These are phyloP conservation scores for Epichloe brachyelytri DNA, from an alignment of 2,329 filamentous ascomycete genomes.

Conservation along the genomic window DNA sequence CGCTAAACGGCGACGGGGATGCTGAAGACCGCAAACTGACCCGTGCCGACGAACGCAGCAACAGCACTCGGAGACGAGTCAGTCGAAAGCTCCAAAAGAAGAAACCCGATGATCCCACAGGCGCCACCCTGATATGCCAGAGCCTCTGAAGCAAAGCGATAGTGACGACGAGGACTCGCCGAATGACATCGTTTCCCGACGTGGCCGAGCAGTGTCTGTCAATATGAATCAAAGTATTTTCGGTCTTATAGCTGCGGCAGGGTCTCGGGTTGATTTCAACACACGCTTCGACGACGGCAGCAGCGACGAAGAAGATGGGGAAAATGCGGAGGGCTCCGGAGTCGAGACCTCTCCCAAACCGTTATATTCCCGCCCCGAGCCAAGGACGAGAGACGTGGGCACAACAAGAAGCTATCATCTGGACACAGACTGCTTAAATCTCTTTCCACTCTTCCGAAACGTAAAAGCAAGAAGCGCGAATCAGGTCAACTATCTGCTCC, in stretches of 20 bases:
- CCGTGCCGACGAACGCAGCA: conserved; percentile 21
- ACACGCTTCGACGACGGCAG: conserved; percentile 66
- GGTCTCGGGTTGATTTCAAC: conserved; percentile 71
- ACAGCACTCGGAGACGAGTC: conserved; percentile 25
- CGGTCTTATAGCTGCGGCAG: conserved; percentile 79
- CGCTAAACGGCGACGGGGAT: conserved; percentile 1
- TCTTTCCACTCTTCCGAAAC: conserved; percentile 43
- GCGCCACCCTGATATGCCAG: conserved; percentile 34
- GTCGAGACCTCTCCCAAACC: conserved; percentile 28
- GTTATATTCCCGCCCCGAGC: conserved; percentile 23
- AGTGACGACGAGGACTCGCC: conserved; percentile 32
- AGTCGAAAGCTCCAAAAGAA: conserved; percentile 33
- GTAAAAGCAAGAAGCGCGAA: conserved; percentile 28
- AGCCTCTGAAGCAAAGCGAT: conserved; percentile 37
- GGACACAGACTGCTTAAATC: conserved; percentile 54
- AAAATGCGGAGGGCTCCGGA: conserved; percentile 25
- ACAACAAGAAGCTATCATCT: conserved; percentile 44
- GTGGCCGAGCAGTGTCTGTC: conserved; percentile 38
- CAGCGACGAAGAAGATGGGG: conserved; percentile 68
- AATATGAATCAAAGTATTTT: conserved; percentile 94
- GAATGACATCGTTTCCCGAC: conserved; percentile 27
- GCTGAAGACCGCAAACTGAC: conserved; percentile 6
- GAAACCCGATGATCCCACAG: conserved; percentile 23
- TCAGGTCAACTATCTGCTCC: conserved; percentile 27
- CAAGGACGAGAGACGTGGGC: conserved; percentile 23